Conservation (phyloP, 108 stramenopile species). For the Cyclotella sp. region DNA sequence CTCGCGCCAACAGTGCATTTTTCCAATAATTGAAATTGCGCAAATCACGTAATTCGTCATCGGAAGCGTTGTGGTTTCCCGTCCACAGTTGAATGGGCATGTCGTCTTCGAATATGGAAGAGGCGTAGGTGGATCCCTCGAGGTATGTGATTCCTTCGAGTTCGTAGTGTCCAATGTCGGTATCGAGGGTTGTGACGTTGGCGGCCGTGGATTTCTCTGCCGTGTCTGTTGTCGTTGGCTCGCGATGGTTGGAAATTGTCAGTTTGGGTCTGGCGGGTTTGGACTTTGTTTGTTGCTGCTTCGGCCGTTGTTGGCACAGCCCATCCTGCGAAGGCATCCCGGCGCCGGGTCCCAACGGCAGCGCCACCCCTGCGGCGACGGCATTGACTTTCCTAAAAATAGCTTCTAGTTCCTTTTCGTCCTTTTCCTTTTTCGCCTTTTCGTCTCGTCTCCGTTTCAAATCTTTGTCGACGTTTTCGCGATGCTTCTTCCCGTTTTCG, state of each 20-base stretch:
- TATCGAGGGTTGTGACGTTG: constrained; percentile 4
- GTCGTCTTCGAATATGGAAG: constrained; percentile 68
- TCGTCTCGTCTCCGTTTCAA: constrained; percentile 61
- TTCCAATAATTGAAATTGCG: constrained; percentile 66
- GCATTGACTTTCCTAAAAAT: constrained; percentile 64
- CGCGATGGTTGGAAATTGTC: neutral
- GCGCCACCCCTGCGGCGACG: constrained; percentile 19
- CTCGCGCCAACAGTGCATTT: constrained; percentile 62
- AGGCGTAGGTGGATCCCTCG: constrained; percentile 66
- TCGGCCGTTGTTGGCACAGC: neutral
- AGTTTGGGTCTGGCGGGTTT: neutral
- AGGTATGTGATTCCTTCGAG: constrained; percentile 65
- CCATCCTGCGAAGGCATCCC: constrained; percentile 4
- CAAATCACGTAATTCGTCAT: constrained; percentile 58
- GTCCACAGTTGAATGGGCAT: constrained; percentile 89
- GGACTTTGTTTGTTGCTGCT: constrained; percentile 1
- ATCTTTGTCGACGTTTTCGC: constrained; percentile 67
- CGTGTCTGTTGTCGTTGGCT: neutral
- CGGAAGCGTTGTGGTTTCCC: constrained; percentile 52
- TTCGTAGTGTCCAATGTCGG: constrained; percentile 56
- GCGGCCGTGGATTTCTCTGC: neutral
- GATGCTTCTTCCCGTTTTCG: constrained; percentile 89
- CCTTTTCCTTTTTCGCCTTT: constrained; percentile 63
- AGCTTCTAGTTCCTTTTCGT: constrained; percentile 55
- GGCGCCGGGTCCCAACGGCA: neutral